phyloP scores from a whole-genome alignment of 441 rosid genomes.

The Codiaeum variegatum region DNA sequence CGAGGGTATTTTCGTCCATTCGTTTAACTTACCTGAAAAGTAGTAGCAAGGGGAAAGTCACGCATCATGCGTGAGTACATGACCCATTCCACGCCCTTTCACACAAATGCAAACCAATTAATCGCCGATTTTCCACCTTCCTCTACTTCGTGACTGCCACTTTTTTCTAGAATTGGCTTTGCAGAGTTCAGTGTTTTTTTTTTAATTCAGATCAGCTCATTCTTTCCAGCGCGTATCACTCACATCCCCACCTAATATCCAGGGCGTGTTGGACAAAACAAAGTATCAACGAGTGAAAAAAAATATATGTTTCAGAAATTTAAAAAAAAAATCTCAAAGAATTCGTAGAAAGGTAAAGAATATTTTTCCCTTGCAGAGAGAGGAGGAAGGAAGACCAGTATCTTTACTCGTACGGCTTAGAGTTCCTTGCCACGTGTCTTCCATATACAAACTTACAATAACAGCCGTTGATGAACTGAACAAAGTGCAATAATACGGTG shows the following conservation, averaged over 20 bases:
- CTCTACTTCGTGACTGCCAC: background rate
- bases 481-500: no score
- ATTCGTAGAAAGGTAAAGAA: slow-evolving; percentile 14
- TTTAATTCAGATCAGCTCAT: background rate
- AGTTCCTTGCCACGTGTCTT: background rate
- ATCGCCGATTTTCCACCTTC: slow-evolving; percentile 25
- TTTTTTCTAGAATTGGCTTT: background rate
- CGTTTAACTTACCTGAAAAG: background rate
- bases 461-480: slow-evolving; percentile 1
- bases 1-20: slow-evolving; percentile 11
- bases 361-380: slow-evolving; percentile 4
- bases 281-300: background rate
- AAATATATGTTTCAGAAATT: background rate
- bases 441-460: background rate
- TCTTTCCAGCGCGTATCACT: background rate
- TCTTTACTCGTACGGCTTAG: background rate
- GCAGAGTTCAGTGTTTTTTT: slow-evolving; percentile 2
- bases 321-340: background rate
- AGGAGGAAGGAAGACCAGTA: background rate
- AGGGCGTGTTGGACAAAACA: background rate
- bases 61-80: slow-evolving; percentile 30
- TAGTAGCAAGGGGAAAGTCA: slow-evolving; percentile 16
- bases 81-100: slow-evolving; percentile 17
- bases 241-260: background rate
- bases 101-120: slow-evolving; percentile 16